These are phyloP conservation scores for Aspergillus fructus DNA, from an alignment of 2,329 filamentous ascomycete genomes.

Conservation along the genomic window DNA sequence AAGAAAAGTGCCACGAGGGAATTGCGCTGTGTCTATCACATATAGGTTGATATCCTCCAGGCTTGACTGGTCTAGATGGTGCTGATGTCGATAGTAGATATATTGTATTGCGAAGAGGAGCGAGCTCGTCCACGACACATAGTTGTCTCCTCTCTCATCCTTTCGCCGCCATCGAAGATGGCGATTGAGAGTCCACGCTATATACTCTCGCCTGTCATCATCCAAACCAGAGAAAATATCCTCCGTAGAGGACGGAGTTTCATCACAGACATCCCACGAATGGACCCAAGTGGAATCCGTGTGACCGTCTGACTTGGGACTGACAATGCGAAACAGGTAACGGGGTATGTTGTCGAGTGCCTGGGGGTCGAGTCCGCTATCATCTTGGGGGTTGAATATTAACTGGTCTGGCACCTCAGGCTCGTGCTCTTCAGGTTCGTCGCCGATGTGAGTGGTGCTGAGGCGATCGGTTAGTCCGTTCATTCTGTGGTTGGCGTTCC, in stretches of 20 bases:
- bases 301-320: not conserved
- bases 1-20: not conserved
- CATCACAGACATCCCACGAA: not conserved
- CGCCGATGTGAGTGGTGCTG: too few species aligned
- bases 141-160: conserved; percentile 10
- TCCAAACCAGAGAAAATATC: not conserved
- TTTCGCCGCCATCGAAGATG: conserved; percentile 3
- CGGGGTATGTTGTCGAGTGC: not conserved
- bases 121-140: conserved; percentile 20
- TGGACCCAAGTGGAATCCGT: not conserved
- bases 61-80: not conserved
- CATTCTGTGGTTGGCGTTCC: too few species aligned
- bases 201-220: accelerated
- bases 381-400: not conserved
- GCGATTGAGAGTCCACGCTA: not conserved
- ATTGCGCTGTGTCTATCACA: not conserved
- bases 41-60: not conserved
- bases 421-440: too few species aligned
- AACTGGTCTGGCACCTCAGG: not conserved
- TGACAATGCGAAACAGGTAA: not conserved
- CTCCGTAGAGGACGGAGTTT: not conserved
- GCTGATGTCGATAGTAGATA: conserved; percentile 19
- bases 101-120: conserved; percentile 18
- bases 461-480: too few species aligned
- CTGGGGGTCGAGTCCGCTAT: not conserved